phyloP scores from a whole-genome alignment of 345 rosid genomes.

The Lepidium aucheri region DNA sequence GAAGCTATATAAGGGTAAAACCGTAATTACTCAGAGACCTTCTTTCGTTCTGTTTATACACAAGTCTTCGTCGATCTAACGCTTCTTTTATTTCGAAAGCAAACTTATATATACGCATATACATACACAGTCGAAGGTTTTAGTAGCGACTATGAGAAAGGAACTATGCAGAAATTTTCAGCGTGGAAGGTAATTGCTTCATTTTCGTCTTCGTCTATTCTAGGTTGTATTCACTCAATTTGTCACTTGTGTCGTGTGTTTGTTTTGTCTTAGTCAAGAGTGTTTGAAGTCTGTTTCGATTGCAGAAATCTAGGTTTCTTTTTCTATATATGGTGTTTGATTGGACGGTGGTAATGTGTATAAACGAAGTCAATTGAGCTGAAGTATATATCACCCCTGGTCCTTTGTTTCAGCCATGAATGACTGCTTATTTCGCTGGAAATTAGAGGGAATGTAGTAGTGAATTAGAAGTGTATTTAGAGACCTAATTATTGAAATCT shows the following conservation, averaged over 20 bases:
- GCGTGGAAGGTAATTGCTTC: constrained; percentile 50
- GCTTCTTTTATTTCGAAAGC: neutral
- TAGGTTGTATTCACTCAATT: neutral
- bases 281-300: neutral
- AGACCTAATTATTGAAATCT: neutral
- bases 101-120: neutral
- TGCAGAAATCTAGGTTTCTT: neutral
- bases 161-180: constrained; percentile 73
- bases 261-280: neutral
- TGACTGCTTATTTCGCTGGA: neutral
- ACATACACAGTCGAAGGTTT: neutral
- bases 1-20: neutral
- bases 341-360: neutral
- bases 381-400: neutral
- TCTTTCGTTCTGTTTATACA: neutral
- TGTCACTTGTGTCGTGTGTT: neutral
- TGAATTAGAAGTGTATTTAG: neutral
- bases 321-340: neutral
- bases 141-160: constrained; percentile 29
- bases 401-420: neutral
- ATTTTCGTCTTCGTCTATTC: neutral
- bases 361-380: neutral
- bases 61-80: constrained; percentile 4
- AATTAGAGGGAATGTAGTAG: neutral
- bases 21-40: neutral